Base-by-base conservation (phyloP, 2,329 filamentous ascomycete species). In the Xylaria sp. region DNA sequence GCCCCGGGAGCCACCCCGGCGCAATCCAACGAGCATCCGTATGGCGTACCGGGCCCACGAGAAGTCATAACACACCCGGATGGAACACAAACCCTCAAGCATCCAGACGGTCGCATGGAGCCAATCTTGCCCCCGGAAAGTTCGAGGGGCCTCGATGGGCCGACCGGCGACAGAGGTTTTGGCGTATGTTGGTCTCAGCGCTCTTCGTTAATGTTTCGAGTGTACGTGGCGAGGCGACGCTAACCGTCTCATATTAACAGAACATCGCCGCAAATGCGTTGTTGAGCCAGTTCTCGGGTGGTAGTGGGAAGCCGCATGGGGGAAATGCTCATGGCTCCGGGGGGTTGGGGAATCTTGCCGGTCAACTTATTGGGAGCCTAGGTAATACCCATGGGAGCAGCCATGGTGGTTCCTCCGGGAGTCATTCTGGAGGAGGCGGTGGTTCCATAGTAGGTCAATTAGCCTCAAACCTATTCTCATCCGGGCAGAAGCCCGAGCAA, bases 21-120 rank as follows among this genome's bases (percentile, higher is more conserved):
- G 69, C 85, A 84, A 66, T 82, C 79, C 62, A 75, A 78, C 69
- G 87, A 91, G 23, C 89, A 91, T 74, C 90, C 90, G 5, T 92
- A 90, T 79, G 87, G 88, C 67, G 81, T 84, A 13, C 87, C 86
- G 44, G 75, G 75, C 60, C 82, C 80, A 51, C 80, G 82, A 62
- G 82, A 88, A 78, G 81, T 89, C 72, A 89, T 90, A 78, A 89
- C 86, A 50, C 88, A 90, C 74, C 84, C 86, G 10, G 88, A 91
- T 78, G 88, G 88, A 57, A 85, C 83, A 66, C 87, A 90, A 81
- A 90, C 87, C 48, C 83, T 89, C 62, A 85, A 86, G 72, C 84
- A 89, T 75, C 81, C 87, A 16, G 88, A 91, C 76, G 88, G 88
- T 47, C 85, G 85, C 42, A 82, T 89, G 81, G 88, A 90, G 78